phyloP scores from a whole-genome alignment of 2,329 filamentous ascomycete species.

The Trichoderma atroviride region DNA sequence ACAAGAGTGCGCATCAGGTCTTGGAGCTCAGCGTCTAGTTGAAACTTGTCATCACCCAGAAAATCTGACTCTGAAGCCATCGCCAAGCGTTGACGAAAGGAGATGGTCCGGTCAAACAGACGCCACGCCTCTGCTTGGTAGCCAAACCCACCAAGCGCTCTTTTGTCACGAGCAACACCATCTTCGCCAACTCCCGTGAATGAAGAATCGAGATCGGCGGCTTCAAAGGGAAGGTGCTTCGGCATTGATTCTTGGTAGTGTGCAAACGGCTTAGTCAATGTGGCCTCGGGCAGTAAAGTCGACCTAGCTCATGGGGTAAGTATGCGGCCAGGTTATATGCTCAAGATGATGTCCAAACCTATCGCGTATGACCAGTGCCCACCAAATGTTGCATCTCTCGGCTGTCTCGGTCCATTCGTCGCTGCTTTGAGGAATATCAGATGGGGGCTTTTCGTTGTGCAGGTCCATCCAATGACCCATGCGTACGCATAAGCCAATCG shows the following conservation, averaged over 20 bases:
- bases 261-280: constrained; percentile 2
- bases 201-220: constrained; percentile 8
- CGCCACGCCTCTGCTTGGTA: constrained; percentile 20
- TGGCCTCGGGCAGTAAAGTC: constrained; percentile 1
- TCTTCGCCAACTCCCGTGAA: not conserved
- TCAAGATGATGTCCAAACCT: not conserved
- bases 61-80: not conserved
- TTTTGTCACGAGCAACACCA: not conserved
- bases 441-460: not conserved
- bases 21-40: constrained; percentile 4
- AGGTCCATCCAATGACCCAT: constrained; percentile 16
- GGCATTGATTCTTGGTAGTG: not conserved
- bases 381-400: constrained; percentile 21
- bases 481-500: constrained; percentile 5
- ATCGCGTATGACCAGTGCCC: constrained; percentile 22
- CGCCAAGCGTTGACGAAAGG: not conserved
- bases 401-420: constrained; percentile 14
- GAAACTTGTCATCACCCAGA: not conserved
- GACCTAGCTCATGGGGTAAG: constrained; percentile 1
- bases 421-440: not conserved
- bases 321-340: not conserved
- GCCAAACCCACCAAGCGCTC: constrained; percentile 10
- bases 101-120: not conserved
- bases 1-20: constrained; percentile 9
- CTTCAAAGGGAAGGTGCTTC: constrained; percentile 14